Evolutionary conservation across 1,284 basidiomycete genomes (phyloP).

Genomic region (Naganishia liquefaciens): DNA sequence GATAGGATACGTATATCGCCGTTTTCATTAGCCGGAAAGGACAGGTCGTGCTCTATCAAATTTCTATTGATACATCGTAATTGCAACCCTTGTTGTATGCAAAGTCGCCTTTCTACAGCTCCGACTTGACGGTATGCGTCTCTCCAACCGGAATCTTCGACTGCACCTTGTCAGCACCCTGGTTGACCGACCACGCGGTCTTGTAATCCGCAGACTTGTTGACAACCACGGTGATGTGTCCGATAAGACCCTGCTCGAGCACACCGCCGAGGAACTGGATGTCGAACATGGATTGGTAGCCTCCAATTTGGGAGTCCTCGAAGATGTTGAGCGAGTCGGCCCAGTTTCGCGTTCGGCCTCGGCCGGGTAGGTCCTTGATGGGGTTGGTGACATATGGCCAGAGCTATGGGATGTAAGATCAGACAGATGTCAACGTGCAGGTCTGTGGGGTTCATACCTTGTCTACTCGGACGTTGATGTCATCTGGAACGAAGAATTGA

Average conservation of each 20-base stretch:
- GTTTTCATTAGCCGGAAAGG: background rate
- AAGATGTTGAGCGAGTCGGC: conserved; percentile 55
- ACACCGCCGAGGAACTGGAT: conserved; percentile 54
- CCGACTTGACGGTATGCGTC: conserved; percentile 7
- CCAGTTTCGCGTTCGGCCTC: conserved; percentile 56
- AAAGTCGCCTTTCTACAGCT: conserved; percentile 14
- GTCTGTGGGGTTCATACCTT: conserved; percentile 31
- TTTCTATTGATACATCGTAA: conserved; percentile 13
- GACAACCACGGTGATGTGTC: conserved; percentile 52
- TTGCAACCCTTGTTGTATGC: conserved; percentile 7
- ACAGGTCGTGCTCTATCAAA: background rate
- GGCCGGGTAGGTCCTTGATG: conserved; percentile 43
- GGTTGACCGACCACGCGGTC: conserved; percentile 30
- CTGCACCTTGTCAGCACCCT: conserved; percentile 31
- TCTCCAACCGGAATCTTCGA: conserved; percentile 3
- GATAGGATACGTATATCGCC: no score
- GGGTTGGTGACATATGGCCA: conserved; percentile 54
- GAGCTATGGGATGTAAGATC: conserved; percentile 26
- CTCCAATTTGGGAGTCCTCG: conserved; percentile 50
- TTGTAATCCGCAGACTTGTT: conserved; percentile 27
- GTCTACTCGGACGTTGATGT: conserved; percentile 53
- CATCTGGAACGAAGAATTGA: conserved; percentile 56
- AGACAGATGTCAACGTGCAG: background rate
- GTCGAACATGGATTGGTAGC: conserved; percentile 54
- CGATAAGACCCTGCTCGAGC: conserved; percentile 54